A percentile compares a stretch with the other conserved stretches of the same genome.
phyloP scores from a whole-genome alignment of 176 grass and related monocot species.

The Oryza rufipogon region DNA sequence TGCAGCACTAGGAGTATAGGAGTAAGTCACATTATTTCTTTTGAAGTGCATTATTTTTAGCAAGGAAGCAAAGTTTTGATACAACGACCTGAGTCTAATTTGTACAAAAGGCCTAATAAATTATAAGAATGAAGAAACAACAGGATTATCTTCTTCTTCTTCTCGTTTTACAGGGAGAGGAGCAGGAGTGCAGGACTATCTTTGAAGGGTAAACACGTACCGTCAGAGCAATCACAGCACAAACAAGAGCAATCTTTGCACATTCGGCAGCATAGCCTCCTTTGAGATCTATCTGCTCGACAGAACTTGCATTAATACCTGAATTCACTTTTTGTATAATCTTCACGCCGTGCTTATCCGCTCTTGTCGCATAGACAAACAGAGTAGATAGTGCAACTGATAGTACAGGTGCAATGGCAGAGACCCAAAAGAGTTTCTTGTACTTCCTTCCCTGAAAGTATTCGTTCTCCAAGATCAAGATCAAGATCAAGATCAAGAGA shows the following conservation, averaged over 20 bases:
- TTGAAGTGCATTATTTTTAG: not conserved
- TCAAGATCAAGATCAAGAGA: not conserved
- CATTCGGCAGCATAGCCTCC: conserved; percentile 56
- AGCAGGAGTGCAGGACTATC: not conserved
- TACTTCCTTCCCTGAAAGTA: not conserved
- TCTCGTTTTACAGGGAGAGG: not conserved
- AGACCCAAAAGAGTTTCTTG: not conserved
- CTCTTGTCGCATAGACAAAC: conserved; percentile 45
- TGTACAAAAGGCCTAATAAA: too few species aligned
- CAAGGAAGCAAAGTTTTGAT: not conserved
- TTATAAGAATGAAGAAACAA: not conserved
- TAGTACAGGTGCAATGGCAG: conserved; percentile 6
- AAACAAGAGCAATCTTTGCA: conserved; percentile 84
- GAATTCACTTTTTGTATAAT: conserved; percentile 78
- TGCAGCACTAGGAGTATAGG: not conserved
- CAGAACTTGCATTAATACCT: conserved; percentile 84
- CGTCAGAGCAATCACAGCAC: conserved; percentile 86
- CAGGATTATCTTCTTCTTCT: not conserved
- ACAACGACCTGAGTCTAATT: too few species aligned
- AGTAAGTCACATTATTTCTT: too few species aligned
- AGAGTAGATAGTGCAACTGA: not conserved
- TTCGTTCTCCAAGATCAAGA: not conserved
- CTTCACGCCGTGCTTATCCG: conserved; percentile 90
- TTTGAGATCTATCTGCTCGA: conserved; percentile 63
- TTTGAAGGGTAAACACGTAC: conserved; percentile 29